These are phyloP conservation scores for Phytopythium delawarense DNA, from an alignment of 352 stramenopile genomes.

Conservation along the genomic window DNA sequence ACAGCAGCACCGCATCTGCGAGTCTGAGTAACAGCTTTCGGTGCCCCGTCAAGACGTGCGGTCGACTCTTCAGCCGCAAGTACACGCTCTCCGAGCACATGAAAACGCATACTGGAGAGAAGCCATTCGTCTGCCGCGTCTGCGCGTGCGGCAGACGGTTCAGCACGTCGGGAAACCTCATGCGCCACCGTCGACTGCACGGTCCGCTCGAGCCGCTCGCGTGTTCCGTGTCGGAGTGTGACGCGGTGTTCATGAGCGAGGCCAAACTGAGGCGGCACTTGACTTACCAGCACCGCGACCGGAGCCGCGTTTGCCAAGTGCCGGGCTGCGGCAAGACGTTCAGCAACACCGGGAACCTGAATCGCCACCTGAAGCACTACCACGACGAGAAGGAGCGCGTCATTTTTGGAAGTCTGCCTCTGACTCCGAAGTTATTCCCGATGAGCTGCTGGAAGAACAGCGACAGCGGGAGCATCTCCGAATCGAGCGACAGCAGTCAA, in stretches of 20 bases:
- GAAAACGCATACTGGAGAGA: conserved; percentile 59
- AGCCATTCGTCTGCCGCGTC: conserved; percentile 35
- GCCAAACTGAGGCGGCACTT: conserved; percentile 41
- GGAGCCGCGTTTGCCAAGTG: conserved; percentile 17
- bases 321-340: conserved; percentile 46
- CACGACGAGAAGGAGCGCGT: conserved; percentile 13
- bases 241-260: conserved; percentile 29
- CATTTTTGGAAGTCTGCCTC: conserved; percentile 9
- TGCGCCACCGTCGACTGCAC: conserved; percentile 51
- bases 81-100: conserved; percentile 58
- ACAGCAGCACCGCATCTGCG: no score
- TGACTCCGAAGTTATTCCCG: background rate
- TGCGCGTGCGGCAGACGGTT: conserved; percentile 39
- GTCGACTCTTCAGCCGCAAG: conserved; percentile 37
- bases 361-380: conserved; percentile 38
- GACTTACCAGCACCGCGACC: conserved; percentile 33
- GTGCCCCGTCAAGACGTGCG: conserved; percentile 19
- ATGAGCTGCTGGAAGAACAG: background rate
- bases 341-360: conserved; percentile 51
- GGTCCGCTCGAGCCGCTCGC: conserved; percentile 11
- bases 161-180: conserved; percentile 54
- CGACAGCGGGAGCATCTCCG: no score
- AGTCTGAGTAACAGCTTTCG: conserved; percentile 6
- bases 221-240: conserved; percentile 15
- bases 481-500: no score